Evolutionary conservation across 148 eudicot genomes (phyloP).

Genomic region (Amaranthus cruentus): DNA sequence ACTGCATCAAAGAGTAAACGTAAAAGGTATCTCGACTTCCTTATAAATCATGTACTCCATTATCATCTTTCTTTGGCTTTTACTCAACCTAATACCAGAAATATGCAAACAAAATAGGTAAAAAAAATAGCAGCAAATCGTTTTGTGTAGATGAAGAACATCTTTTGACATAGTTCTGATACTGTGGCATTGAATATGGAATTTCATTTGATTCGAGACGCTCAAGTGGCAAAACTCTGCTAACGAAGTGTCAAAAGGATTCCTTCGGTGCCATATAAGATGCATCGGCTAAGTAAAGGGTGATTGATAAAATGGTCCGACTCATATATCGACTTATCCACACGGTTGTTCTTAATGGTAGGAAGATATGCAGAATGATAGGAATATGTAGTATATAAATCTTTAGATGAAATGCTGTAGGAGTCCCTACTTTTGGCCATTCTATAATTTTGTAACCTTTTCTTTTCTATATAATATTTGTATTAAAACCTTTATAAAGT

Average conservation of each 20-base stretch:
- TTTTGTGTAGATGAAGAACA: slow-evolving; percentile 26
- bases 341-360: background rate
- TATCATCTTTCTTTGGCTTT: background rate
- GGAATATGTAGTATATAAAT: slow-evolving; percentile 1
- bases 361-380: slow-evolving; percentile 16
- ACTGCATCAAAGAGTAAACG: slow-evolving; percentile 68
- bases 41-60: background rate
- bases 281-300: slow-evolving; percentile 1
- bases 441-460: slow-evolving; percentile 28
- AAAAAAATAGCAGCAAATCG: slow-evolving; percentile 20
- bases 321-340: background rate
- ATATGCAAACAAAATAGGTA: slow-evolving; percentile 26
- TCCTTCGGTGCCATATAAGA: slow-evolving; percentile 20
- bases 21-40: slow-evolving; percentile 48
- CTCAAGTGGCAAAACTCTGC: slow-evolving; percentile 11
- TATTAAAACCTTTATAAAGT: slow-evolving; percentile 17
- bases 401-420: slow-evolving; percentile 1
- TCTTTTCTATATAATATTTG: background rate
- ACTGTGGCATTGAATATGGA: background rate
- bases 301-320: background rate
- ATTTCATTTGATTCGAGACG: background rate
- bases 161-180: slow-evolving; percentile 10
- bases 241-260: slow-evolving; percentile 19
- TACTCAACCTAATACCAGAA: background rate
- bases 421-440: slow-evolving; percentile 22